These are phyloP conservation scores for Begonia fuchsioides DNA, from an alignment of 306 rosid genomes.

Conservation along the genomic window DNA sequence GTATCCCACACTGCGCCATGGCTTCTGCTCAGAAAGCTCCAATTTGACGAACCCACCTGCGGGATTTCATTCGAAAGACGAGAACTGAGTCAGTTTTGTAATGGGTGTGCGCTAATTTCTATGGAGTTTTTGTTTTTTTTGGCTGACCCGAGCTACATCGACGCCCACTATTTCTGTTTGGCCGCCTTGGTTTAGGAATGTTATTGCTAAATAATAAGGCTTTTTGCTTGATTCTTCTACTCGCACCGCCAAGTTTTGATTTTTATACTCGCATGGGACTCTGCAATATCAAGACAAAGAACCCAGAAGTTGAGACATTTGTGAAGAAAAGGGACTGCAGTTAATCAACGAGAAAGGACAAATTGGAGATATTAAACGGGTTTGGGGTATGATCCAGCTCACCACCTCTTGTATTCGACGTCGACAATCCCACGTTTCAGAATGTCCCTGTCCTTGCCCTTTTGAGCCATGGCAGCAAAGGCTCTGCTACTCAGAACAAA, in stretches of 20 bases:
- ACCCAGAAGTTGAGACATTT: background rate
- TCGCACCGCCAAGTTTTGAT: conserved; percentile 42
- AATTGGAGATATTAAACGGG: background rate
- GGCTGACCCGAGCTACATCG: conserved; percentile 68
- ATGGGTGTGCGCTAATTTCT: background rate
- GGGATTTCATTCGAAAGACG: background rate
- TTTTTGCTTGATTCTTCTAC: conserved; percentile 83
- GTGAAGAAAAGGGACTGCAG: background rate
- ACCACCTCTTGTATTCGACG: conserved; percentile 83
- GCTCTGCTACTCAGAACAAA: conserved; percentile 70
- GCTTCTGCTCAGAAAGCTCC: conserved; percentile 45
- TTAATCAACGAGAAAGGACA: background rate
- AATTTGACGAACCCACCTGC: conserved; percentile 56
- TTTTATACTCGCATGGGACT: conserved; percentile 56
- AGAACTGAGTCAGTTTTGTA: no score
- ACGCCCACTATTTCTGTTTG: conserved; percentile 80
- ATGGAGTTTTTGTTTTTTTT: background rate
- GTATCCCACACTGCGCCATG: conserved; percentile 84
- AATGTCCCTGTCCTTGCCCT: conserved; percentile 24
- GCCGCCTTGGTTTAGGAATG: conserved; percentile 79
- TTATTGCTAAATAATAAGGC: conserved; percentile 46
- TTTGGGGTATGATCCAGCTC: background rate
- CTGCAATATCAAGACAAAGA: conserved; percentile 17
- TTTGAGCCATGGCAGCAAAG: conserved; percentile 50
- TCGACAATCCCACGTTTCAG: conserved; percentile 53